Base-by-base conservation (phyloP, 2,329 filamentous ascomycete species). In the Fusarium poae region DNA sequence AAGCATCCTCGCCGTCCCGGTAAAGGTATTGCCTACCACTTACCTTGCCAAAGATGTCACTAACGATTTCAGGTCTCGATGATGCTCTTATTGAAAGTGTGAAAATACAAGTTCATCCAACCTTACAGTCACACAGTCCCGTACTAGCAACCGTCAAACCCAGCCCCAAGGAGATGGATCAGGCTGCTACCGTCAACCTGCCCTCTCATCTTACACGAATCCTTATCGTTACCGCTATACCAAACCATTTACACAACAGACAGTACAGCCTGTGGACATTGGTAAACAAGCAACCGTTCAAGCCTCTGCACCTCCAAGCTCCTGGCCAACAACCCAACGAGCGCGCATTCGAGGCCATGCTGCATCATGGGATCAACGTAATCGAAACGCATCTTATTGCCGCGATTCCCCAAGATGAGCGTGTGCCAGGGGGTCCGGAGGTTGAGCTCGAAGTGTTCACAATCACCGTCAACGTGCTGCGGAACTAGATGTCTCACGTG, bases 391-490 rank as follows among this genome's bases (percentile, higher is more conserved):
- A 95, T 73, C 83, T 95, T 60, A 88, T 94, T 67, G 92, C 91
- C 2, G 89, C 90, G 9, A 84, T 92, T 43, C 88, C 86, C 2
- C 87, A 83, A 72, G 86, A 84, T 21, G 82, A 88, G 74, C 88
- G 85, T 63, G 80, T 85, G 37, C 81, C 84, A 0, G 84, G 84
- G 27, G 89, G 87, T 0, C 82, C 88, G 12, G 87, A 90, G 65
- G 86, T 91, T 35, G 93, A 96, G 76, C 82, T 94, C 66, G 94
- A 97, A 81, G 91, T 91, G 72, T 85, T 94, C 59, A 93, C 89
- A 2, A 83, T 96, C 29, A 92, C 92, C 79, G 86, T 91, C 64
- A 91, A 96, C 78, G 79, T 97, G 72, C 79, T 88, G 77, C 86
- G 81, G 79, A 77, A 76, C 51, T 85, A 77, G 72, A 42, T 40